phyloP scores from a whole-genome alignment of 1,139 yeast genomes.

The Blastobotrys indianensis region DNA sequence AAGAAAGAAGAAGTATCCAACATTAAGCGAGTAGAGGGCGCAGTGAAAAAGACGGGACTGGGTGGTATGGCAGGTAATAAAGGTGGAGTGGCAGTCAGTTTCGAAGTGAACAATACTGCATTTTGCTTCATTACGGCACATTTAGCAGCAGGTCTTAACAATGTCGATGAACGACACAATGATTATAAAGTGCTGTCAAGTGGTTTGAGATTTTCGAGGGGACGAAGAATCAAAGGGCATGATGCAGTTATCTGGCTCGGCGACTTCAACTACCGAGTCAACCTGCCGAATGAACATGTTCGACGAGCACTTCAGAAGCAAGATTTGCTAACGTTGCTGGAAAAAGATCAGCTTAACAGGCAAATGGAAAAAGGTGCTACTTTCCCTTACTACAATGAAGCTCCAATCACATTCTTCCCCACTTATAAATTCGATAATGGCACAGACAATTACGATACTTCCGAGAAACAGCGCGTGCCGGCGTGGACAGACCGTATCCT shows the following conservation, averaged over 20 bases:
- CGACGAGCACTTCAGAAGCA: conserved; percentile 48
- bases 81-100: conserved; percentile 85
- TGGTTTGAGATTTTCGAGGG: conserved; percentile 72
- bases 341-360: conserved; percentile 71
- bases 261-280: conserved; percentile 85
- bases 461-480: conserved; percentile 88
- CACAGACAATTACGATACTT: conserved; percentile 73
- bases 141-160: conserved; percentile 86
- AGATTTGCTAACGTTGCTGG: conserved; percentile 48
- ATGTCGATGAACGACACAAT: conserved; percentile 79
- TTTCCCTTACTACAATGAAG: conserved; percentile 80
- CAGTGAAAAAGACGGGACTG: conserved; percentile 78
- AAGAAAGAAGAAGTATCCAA: conserved; percentile 54
- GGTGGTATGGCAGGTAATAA: conserved; percentile 92
- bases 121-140: conserved; percentile 87
- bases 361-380: conserved; percentile 85
- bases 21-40: conserved; percentile 72
- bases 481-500: conserved; percentile 93
- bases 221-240: conserved; percentile 65
- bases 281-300: conserved; percentile 70
- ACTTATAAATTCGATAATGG: conserved; percentile 94
- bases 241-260: conserved; percentile 93
- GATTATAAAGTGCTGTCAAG: conserved; percentile 77
- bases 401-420: conserved; percentile 72
- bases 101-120: conserved; percentile 68